These are phyloP conservation scores for Phytophthora sp. DNA, from an alignment of 352 stramenopile species.

Conservation along the genomic window DNA sequence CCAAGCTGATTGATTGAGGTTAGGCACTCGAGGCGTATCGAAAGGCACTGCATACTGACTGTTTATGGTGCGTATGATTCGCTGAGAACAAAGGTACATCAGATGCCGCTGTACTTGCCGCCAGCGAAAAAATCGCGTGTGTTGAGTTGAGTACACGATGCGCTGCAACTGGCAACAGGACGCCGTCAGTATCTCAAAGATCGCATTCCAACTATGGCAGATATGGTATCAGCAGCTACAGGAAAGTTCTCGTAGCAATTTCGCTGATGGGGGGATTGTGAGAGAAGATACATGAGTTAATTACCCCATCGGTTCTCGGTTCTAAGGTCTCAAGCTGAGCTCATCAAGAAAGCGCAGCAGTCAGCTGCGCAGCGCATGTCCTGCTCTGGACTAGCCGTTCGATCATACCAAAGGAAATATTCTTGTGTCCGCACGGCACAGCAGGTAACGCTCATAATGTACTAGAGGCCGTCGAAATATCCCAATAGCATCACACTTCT, in stretches of 20 bases:
- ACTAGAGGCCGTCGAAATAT: neutral
- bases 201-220: constrained; percentile 2
- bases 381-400: neutral
- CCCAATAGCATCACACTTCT: neutral
- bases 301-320: neutral
- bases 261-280: constrained; percentile 1
- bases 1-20: too few species aligned
- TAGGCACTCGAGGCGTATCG: constrained; percentile 3
- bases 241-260: constrained; percentile 8
- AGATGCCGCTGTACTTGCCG: neutral
- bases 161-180: constrained; percentile 5
- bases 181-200: constrained; percentile 8
- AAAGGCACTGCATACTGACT: neutral
- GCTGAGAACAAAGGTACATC: neutral
- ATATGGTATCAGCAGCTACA: constrained; percentile 15
- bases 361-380: constrained; percentile 4
- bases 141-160: neutral
- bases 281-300: constrained; percentile 4
- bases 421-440: neutral
- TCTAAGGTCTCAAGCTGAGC: neutral
- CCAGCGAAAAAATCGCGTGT: constrained; percentile 4
- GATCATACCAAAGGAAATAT: neutral
- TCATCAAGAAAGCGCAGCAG: neutral
- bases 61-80: too few species aligned
- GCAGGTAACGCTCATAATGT: too few species aligned